Percentiles rank a stretch among this genome's conserved stretches.
Evolutionary conservation across 73 alveolate genomes (phyloP).

Genomic region (Paraurostyla sp.): DNA sequence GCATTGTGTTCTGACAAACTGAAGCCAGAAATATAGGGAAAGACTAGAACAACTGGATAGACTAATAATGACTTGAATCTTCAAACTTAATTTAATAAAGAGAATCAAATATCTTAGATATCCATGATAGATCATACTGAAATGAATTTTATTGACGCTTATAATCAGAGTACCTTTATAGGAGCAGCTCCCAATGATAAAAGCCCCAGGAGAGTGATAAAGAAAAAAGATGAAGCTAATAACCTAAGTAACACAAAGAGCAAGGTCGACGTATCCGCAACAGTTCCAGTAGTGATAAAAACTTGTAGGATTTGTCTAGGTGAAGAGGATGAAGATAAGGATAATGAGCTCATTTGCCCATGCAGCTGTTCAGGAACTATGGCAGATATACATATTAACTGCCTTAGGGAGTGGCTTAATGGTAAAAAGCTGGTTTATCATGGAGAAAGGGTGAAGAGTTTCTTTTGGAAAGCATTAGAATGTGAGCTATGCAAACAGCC

Average conservation of each 20-base stretch:
- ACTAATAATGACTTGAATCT: no score
- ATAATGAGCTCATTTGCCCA: constrained; percentile 87
- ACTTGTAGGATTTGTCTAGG: constrained; percentile 90
- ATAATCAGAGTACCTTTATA: constrained; percentile 17
- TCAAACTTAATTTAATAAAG: background rate
- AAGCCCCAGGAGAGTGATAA: no score
- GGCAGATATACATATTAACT: constrained; percentile 86
- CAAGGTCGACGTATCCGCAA: no score
- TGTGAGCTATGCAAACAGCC: constrained; percentile 96
- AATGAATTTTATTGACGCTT: constrained; percentile 4
- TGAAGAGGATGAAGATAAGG: constrained; percentile 71
- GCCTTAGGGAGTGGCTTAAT: constrained; percentile 90
- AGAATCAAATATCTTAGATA: background rate
- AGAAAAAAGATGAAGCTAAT: no score
- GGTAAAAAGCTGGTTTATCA: constrained; percentile 81
- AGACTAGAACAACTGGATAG: background rate
- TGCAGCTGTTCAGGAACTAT: constrained; percentile 95
- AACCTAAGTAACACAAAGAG: no score
- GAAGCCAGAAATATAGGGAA: constrained; percentile 37
- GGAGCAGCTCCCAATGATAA: no score
- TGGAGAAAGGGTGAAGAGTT: constrained; percentile 76
- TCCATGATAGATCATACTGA: constrained; percentile 7
- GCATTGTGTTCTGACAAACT: constrained; percentile 3
- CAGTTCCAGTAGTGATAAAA: no score
- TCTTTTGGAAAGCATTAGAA: constrained; percentile 89